phyloP scores from a whole-genome alignment of 306 rosid species.

The Rosa multiflora region DNA sequence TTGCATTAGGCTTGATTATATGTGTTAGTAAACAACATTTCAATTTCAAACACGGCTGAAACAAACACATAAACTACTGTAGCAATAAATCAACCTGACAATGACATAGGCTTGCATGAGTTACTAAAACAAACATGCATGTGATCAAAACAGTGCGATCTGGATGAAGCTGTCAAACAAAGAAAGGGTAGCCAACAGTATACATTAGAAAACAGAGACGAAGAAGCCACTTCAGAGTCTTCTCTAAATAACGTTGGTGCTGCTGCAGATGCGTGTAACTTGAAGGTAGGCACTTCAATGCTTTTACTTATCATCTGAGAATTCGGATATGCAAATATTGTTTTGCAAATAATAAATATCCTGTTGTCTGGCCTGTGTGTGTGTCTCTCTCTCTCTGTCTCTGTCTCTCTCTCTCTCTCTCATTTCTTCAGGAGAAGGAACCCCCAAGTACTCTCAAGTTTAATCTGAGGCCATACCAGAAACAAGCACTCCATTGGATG shows the following conservation, averaged over 20 bases:
- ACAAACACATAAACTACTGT: background rate
- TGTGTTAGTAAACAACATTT: too few species aligned
- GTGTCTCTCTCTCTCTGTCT: too few species aligned
- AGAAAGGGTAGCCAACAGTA: constrained; percentile 48
- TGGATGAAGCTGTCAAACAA: constrained; percentile 52
- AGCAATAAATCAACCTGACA: background rate
- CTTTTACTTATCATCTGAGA: constrained; percentile 7
- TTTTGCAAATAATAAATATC: constrained; percentile 7
- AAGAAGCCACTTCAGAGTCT: constrained; percentile 66
- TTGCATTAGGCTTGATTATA: background rate
- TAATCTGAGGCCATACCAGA: constrained; percentile 74
- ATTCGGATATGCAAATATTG: background rate
- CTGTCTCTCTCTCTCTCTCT: background rate
- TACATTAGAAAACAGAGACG: constrained; percentile 48
- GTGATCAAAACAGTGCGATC: constrained; percentile 37
- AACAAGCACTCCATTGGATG: constrained; percentile 88
- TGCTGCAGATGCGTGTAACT: constrained; percentile 61
- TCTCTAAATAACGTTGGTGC: constrained; percentile 66
- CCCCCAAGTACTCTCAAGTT: constrained; percentile 56
- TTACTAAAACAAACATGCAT: background rate
- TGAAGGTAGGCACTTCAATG: constrained; percentile 48
- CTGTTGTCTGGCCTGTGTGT: background rate
- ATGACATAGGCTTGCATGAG: background rate
- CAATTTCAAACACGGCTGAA: too few species aligned
- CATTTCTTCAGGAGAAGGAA: constrained; percentile 58